phyloP scores from a whole-genome alignment of 345 rosid genomes.

The Raphanus sativus region DNA sequence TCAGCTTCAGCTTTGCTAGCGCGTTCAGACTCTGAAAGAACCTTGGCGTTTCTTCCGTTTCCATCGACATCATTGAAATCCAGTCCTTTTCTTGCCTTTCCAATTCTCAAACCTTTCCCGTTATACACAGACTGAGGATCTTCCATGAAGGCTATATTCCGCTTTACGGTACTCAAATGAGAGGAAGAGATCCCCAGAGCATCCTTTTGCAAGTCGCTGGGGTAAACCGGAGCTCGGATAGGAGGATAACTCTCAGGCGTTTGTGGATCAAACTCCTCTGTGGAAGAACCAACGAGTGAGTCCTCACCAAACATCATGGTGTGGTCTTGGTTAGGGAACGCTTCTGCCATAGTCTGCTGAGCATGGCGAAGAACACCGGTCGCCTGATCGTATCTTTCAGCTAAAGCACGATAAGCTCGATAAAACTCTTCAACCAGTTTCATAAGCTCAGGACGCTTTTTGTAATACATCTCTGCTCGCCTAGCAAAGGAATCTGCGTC shows the following conservation, averaged over 20 bases:
- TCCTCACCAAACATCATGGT: slow-evolving; percentile 63
- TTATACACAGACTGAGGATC: slow-evolving; percentile 50
- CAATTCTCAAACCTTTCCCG: slow-evolving; percentile 51
- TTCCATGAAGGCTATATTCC: slow-evolving; percentile 64
- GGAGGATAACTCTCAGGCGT: slow-evolving; percentile 69
- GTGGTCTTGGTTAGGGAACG: slow-evolving; percentile 85
- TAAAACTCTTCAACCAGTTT: slow-evolving; percentile 98
- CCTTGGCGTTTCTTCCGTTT: slow-evolving; percentile 43
- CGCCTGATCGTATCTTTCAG: slow-evolving; percentile 98
- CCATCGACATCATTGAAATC: slow-evolving; percentile 60
- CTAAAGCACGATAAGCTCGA: slow-evolving; percentile 94
- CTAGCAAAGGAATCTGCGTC: slow-evolving; percentile 99
- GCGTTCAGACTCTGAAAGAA: slow-evolving; percentile 60
- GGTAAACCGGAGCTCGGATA: slow-evolving; percentile 51
- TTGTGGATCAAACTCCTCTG: slow-evolving; percentile 58
- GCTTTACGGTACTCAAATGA: slow-evolving; percentile 47
- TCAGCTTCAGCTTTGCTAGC: slow-evolving; percentile 71
- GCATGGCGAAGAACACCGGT: slow-evolving; percentile 91
- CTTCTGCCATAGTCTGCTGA: slow-evolving; percentile 89
- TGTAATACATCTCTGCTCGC: slow-evolving; percentile 99
- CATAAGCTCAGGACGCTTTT: slow-evolving; percentile 96
- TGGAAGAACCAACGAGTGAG: slow-evolving; percentile 40
- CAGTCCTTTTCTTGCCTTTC: slow-evolving; percentile 73
- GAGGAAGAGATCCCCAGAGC: slow-evolving; percentile 55
- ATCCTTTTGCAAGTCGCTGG: slow-evolving; percentile 60